A percentile compares a stretch with the other conserved stretches of the same genome.
Evolutionary conservation across 495 filamentous ascomycete species (phyloP).

Genomic region (Xylaria palmicola): DNA sequence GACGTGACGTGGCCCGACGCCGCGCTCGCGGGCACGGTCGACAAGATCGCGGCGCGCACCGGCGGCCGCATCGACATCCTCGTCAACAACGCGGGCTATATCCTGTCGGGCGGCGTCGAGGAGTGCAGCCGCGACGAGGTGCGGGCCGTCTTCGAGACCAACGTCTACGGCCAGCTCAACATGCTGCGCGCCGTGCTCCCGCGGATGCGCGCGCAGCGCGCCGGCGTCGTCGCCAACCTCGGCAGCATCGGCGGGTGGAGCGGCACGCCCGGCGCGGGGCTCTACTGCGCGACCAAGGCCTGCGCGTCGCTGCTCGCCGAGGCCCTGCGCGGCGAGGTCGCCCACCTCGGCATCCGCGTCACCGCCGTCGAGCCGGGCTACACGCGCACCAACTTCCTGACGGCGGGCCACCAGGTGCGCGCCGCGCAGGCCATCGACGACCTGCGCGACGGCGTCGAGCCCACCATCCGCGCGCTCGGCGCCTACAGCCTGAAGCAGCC

Average conservation of each 20-base stretch:
- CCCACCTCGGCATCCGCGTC: not conserved
- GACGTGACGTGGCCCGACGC: not conserved
- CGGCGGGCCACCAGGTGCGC: not conserved
- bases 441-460: not conserved
- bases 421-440: not conserved
- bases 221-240: not conserved
- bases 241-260: not conserved
- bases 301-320: not conserved
- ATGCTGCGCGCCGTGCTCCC: conserved; percentile 47
- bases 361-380: not conserved
- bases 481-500: not conserved
- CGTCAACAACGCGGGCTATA: not conserved
- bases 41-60: not conserved
- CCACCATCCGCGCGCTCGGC: not conserved
- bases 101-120: not conserved
- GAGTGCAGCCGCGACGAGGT: conserved; percentile 31
- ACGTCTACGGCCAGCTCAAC: conserved; percentile 50
- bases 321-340: not conserved
- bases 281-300: not conserved
- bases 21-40: not conserved
- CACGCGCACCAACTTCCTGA: not conserved
- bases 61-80: not conserved
- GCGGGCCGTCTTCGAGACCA: conserved; percentile 41
- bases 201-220: conserved; percentile 1
- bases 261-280: not conserved